Evolutionary conservation across 805 yeast species (phyloP).

Genomic region (Schizosaccharomyces cryophilus): DNA sequence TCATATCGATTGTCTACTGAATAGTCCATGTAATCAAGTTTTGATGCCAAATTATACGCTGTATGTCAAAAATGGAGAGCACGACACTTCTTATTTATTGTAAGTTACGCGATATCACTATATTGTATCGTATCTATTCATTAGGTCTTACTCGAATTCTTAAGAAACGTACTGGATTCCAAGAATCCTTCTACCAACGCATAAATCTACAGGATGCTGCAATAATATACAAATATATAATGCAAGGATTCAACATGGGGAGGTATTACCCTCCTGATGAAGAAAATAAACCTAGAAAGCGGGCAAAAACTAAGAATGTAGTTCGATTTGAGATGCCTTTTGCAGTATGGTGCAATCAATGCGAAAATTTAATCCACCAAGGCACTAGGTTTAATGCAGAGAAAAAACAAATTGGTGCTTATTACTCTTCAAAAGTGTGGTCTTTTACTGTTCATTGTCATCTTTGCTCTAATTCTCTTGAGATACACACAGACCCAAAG

Average conservation of each 20-base stretch:
- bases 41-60: background rate
- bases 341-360: conserved; percentile 9
- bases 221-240: background rate
- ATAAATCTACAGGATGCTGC: background rate
- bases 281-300: background rate
- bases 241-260: conserved; percentile 5
- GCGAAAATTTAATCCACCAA: conserved; percentile 8
- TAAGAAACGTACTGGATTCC: too few species aligned
- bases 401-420: conserved; percentile 12
- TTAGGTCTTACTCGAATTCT: too few species aligned
- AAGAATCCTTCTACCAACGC: too few species aligned
- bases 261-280: background rate
- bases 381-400: conserved; percentile 15
- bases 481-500: conserved; percentile 14
- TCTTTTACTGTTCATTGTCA: conserved; percentile 13
- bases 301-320: background rate
- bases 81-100: background rate
- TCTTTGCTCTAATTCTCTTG: conserved; percentile 10
- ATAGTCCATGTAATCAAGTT: background rate
- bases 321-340: conserved; percentile 15
- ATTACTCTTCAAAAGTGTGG: conserved; percentile 13
- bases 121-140: too few species aligned
- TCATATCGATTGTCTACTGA: background rate
- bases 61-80: background rate
- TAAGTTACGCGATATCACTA: too few species aligned